Evolutionary conservation across 1,284 basidiomycete genomes (phyloP), one percentile per base, ranked within the genome.

Genomic region (Heliocybe sulcata): DNA sequence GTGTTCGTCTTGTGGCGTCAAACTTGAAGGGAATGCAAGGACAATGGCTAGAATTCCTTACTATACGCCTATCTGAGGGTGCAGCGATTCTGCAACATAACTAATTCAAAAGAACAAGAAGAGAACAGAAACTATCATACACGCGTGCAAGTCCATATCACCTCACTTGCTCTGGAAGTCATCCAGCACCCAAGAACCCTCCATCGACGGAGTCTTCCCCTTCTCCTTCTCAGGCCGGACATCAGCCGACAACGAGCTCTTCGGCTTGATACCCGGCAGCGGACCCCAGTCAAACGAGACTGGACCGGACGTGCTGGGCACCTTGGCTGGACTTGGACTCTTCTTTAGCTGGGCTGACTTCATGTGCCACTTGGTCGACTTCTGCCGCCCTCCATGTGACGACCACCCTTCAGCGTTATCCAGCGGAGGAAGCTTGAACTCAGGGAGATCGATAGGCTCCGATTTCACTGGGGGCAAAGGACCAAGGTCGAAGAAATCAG

Each of bases 211-310:
- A 20, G 8, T 42, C 38, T 42, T 42, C 33, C 33, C 33, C 45
- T 47, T 25, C 45, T 9, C n/a, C 22, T 26, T 22, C 27, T 49
- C 27, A n/a, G 23, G 47, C n/a, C 54, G 33, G 8, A 61, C 50
- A 49, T 63, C 59, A 10, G 53, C 54, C 16, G 62, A 55, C 20
- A 62, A 54, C 35, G 53, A 51, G 16, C 55, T 49, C 55, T 55
- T 53, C 19, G 62, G 61, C n/a, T 57, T 52, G 19, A 56, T 55
- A 2, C 50, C 54, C 11, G 61, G 63, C 23, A 63, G 42, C 20
- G 63, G 63, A 11, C 63, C 63, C 63, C 63, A 64, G 38, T 63
- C 60, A 47, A 64, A 64, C n/a, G 58, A 16, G 12, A 26, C 52
- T 33, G 19, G 58, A 54, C 2, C 56, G 33, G 16, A 45, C 49